Base-by-base conservation (phyloP, 495 filamentous ascomycete species). In the Trichoderma gamsii region DNA sequence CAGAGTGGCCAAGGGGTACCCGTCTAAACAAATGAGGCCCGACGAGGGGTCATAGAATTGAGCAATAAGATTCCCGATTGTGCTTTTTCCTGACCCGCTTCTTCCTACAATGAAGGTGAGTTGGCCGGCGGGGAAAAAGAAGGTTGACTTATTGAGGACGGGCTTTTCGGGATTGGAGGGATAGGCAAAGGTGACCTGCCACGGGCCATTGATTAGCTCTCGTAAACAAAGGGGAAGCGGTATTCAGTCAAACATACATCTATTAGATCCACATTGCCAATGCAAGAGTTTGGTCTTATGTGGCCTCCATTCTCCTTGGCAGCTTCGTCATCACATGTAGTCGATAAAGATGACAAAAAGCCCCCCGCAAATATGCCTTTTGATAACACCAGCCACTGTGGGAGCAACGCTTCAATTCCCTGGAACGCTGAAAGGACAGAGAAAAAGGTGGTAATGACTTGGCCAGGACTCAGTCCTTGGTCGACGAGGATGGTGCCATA, bases 81-180 rank as follows among this genome's bases (percentile, higher is more conserved):
- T 98, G 73, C 91, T 97, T 75, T 99, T 99, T 0, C 95, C 95
- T 15, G 92, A 97, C 1, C 95, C 95, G 71, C 92, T 97, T 66
- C 83, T 83, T 2, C 95, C 95, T 66, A 97, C 84, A 8, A 99
- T 81, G 70, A 96, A 98, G 4, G 87, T 92, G 6, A 90, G 88
- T 72, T 90, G 79, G 0, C 90, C 87, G 0, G 89, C 81, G 1
- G 86, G 85, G 69, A 98, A 96, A 70, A 82, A 83, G 61, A 97
- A 85, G 18, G 77, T 80, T 1, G 78, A 79, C 0, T 70, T 76
- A 0, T 85, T 76, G 8, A 98, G 81, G 25, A 88, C 89, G 0
- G 76, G 67, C 68, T 86, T 85, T 1, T 85, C 77, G 0, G 87
- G 87, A 27, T 90, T 89, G 1, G 89, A 87, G 2, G 94, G 91